Conservation (phyloP, 257 asterid species). For the Nicotiana tabacum region DNA sequence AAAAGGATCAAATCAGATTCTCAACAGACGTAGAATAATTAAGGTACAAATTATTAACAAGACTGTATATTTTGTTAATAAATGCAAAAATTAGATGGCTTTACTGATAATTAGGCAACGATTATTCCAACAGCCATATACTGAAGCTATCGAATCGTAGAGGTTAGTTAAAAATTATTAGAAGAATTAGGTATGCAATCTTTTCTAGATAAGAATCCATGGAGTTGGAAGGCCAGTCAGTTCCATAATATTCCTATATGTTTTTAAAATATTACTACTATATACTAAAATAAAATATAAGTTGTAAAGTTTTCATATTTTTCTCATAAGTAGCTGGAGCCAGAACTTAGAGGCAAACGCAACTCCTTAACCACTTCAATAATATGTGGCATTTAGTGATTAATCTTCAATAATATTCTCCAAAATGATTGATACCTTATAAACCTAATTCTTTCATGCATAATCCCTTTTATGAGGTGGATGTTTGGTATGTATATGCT, state of each 20-base stretch:
- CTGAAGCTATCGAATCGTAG: neutral
- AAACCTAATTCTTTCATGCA: conserved; percentile 25
- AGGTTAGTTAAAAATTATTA: neutral
- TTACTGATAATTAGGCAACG: neutral
- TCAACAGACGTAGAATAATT: neutral
- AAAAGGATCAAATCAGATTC: neutral
- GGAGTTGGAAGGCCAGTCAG: neutral
- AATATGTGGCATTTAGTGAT: conserved; percentile 15
- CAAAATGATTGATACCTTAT: conserved; percentile 25
- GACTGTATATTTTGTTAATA: neutral
- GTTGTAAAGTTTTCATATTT: neutral
- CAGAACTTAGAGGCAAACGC: neutral
- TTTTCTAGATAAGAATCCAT: neutral
- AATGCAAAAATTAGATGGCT: too few species aligned
- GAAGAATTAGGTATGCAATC: neutral
- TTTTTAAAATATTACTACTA: neutral
- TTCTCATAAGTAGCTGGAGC: neutral
- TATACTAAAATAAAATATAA: neutral
- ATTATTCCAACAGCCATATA: neutral
- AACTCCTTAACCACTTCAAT: conserved; percentile 36
- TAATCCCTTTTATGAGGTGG: conserved; percentile 21
- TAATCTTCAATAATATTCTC: conserved; percentile 7
- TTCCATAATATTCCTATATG: too few species aligned
- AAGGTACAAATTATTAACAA: neutral
- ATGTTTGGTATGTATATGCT: conserved; percentile 12